These are phyloP conservation scores for Septoria petroselini DNA, from an alignment of 2,329 filamentous ascomycete genomes.

Conservation along the genomic window DNA sequence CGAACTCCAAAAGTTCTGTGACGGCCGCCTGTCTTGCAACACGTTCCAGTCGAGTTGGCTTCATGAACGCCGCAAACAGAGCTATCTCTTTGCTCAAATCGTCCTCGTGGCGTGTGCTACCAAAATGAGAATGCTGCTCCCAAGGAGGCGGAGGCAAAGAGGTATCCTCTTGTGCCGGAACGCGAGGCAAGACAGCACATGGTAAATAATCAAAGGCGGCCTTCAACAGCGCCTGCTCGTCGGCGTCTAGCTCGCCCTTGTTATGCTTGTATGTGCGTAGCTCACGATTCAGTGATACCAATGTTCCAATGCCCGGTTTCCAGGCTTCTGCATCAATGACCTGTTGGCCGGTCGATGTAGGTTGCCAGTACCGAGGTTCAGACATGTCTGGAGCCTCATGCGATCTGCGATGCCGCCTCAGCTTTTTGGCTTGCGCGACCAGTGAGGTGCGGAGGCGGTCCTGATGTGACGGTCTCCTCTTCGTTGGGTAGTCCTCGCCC, in stretches of 20 bases:
- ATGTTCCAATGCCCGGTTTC: conserved; percentile 1
- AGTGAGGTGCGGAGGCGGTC: neutral
- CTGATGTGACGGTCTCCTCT: neutral
- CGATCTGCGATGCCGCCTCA: neutral
- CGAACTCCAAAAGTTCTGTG: conserved; percentile 36
- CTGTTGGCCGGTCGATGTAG: neutral
- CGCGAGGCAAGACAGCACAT: conserved; percentile 6
- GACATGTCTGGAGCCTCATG: neutral
- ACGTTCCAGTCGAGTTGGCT: conserved; percentile 45
- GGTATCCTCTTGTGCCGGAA: neutral
- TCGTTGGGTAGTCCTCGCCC: neutral
- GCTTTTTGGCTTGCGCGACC: neutral
- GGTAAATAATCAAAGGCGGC: conserved; percentile 11
- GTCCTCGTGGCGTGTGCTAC: neutral
- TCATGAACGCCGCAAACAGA: conserved; percentile 46
- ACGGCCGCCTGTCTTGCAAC: conserved; percentile 39
- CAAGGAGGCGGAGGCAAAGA: conserved; percentile 11
- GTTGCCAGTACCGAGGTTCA: neutral
- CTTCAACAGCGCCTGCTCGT: neutral
- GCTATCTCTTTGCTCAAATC: conserved; percentile 44
- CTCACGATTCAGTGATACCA: neutral
- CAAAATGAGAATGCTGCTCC: neutral
- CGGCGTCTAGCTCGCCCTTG: neutral
- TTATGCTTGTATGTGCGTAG: conserved; percentile 1
- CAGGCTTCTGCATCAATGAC: conserved; percentile 1